phyloP scores from a whole-genome alignment of 2,329 filamentous ascomycete species.

The Bertia moriformis region DNA sequence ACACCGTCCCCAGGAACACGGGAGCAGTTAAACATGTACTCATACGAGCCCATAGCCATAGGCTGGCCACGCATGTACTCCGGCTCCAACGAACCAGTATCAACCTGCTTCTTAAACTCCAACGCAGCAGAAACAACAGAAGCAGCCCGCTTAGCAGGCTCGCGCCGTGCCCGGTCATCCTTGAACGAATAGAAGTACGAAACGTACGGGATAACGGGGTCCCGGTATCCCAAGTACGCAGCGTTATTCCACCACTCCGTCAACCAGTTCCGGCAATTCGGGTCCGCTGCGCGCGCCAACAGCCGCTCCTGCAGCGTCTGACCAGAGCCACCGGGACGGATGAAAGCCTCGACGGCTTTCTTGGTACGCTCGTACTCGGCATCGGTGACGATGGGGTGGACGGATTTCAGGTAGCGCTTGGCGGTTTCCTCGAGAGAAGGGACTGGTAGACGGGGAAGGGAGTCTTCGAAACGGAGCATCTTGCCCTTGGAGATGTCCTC shows the following conservation, averaged over 20 bases:
- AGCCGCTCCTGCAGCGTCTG: slow-evolving; percentile 47
- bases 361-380: slow-evolving; percentile 43
- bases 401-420: slow-evolving; percentile 50
- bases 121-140: not conserved
- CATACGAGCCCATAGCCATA: not conserved
- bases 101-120: slow-evolving; percentile 2
- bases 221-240: slow-evolving; percentile 34
- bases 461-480: slow-evolving; percentile 55
- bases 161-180: slow-evolving; percentile 20
- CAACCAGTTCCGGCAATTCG: slow-evolving; percentile 48
- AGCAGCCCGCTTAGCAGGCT: slow-evolving; percentile 1
- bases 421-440: slow-evolving; percentile 50
- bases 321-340: slow-evolving; percentile 41
- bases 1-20: not conserved
- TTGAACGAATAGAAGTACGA: slow-evolving; percentile 32
- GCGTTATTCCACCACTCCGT: slow-evolving; percentile 55
- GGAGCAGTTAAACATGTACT: slow-evolving; percentile 2
- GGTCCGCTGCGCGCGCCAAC: slow-evolving; percentile 38
- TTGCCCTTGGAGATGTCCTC: slow-evolving; percentile 47
- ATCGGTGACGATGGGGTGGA: slow-evolving; percentile 44
- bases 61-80: not conserved
- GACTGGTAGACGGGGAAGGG: slow-evolving; percentile 45
- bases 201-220: slow-evolving; percentile 8
- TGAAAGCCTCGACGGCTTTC: slow-evolving; percentile 45
- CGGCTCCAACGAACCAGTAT: slow-evolving; percentile 2